Base-by-base conservation (phyloP, 108 stramenopile genomes). In the Fistulifera solaris region DNA sequence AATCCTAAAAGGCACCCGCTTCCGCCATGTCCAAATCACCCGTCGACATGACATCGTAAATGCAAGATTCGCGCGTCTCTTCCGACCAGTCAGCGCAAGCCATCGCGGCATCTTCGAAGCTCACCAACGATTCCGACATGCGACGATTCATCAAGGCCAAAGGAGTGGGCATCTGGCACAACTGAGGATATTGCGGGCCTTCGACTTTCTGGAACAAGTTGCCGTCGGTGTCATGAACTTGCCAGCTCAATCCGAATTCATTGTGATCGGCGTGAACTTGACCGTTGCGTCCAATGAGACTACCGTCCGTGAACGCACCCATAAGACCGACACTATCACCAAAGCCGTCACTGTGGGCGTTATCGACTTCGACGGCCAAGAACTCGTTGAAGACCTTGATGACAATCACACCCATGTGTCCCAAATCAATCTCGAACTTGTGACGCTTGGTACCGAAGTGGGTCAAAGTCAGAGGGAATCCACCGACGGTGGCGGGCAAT, bases 31-130 rank as follows among this genome's bases (percentile, higher is more conserved):
- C 58, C 26, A 58, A 26, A 24, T 58, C 58, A 25, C 41, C 58
- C 10, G 58, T 58, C 26, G 58, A 42, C 58, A 58, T 27, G 18
- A 58, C 46, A 48, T 58, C 58, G 27, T 26, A 58, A 27, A 58
- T 28, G 27, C 58, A 58, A 28, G 22, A 26, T 26, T 58, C 58
- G 21, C 27, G 14, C 14, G 27, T 35, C n/a, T 38, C 53, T 19
- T 27, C 23, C 2, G 27, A 1, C 38, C 27, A 21, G 15, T 19
- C 31, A 19, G 53, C 53, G 35, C 53, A 54, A 16, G 53, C 53
- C 1, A 16, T 18, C 18, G 44, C 58, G 1, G 58, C 58, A 47
- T 24, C 26, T 12, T n/a, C 27, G 26, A 27, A 15, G n/a, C 53
- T 39, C 7, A 15, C 38, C 2, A 27, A 22, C 0, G 39, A 39